Conservation (phyloP, 768 basidiomycete species). For the Auricularia heimuer region DNA sequence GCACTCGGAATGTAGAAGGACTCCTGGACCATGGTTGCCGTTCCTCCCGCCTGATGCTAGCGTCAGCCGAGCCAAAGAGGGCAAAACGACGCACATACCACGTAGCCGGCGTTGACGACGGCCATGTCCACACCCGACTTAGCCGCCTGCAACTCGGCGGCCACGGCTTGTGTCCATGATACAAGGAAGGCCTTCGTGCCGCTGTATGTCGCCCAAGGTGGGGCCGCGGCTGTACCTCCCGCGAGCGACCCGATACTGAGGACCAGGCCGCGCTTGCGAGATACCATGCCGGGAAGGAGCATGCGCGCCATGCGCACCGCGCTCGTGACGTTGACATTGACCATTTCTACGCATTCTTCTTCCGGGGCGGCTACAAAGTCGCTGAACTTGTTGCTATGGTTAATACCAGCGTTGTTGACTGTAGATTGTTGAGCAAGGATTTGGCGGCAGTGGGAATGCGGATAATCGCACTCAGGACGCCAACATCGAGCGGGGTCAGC, state of each 20-base stretch:
- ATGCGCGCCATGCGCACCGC: conserved; percentile 72
- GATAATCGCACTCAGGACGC: conserved; percentile 52
- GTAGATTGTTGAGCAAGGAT: neutral
- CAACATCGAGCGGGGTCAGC: conserved; percentile 50
- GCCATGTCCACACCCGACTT: conserved; percentile 66
- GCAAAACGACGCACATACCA: conserved; percentile 36
- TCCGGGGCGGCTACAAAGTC: conserved; percentile 65
- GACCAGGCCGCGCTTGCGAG: conserved; percentile 72
- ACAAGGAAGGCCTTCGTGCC: conserved; percentile 86
- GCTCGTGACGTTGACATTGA: conserved; percentile 75
- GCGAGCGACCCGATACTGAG: conserved; percentile 91
- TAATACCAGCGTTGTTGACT: conserved; percentile 97
- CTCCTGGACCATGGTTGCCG: conserved; percentile 80
- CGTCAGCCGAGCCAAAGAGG: neutral
- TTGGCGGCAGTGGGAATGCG: neutral
- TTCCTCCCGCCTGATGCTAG: conserved; percentile 63
- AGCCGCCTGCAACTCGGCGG: conserved; percentile 56
- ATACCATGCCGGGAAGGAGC: conserved; percentile 75
- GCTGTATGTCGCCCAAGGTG: conserved; percentile 90
- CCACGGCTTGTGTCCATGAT: conserved; percentile 78
- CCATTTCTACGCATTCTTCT: conserved; percentile 55
- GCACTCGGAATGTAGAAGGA: conserved; percentile 66
- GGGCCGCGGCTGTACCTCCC: conserved; percentile 65
- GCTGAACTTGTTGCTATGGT: conserved; percentile 56
- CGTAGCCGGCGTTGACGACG: conserved; percentile 87